These are phyloP conservation scores for Oryza rufipogon DNA, from an alignment of 176 grass and related monocot genomes.

Conservation along the genomic window DNA sequence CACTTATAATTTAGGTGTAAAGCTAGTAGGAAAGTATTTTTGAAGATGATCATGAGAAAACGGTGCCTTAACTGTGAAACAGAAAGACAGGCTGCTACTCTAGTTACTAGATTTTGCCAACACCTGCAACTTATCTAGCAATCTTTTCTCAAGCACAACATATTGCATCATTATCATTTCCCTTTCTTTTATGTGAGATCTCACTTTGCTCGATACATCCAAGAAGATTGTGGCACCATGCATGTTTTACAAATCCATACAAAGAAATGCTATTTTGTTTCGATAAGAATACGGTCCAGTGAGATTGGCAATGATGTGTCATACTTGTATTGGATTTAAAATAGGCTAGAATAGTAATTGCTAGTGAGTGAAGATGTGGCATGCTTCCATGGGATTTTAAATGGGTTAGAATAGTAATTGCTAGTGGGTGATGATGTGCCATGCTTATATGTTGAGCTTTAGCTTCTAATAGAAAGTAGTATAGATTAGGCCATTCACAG, in stretches of 20 bases:
- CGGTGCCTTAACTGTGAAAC: not conserved
- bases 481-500: no score
- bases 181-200: constrained; percentile 18
- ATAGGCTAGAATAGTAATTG: no score
- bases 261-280: constrained; percentile 22
- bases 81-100: not conserved
- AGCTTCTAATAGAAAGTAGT: no score
- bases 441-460: no score
- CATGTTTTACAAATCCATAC: constrained; percentile 24
- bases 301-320: no score
- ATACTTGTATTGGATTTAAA: no score
- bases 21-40: not conserved
- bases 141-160: constrained; percentile 36
- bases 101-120: no score
- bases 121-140: no score
- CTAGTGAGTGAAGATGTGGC: no score
- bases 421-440: no score
- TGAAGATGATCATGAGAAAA: not conserved
- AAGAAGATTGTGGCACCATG: constrained; percentile 8
- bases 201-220: not conserved
- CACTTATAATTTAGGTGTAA: not conserved
- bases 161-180: constrained; percentile 1
- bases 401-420: no score
- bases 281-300: not conserved
- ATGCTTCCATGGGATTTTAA: no score